Conservation (phyloP, 2,329 filamentous ascomycete genomes). For the Whalleya microplaca region DNA sequence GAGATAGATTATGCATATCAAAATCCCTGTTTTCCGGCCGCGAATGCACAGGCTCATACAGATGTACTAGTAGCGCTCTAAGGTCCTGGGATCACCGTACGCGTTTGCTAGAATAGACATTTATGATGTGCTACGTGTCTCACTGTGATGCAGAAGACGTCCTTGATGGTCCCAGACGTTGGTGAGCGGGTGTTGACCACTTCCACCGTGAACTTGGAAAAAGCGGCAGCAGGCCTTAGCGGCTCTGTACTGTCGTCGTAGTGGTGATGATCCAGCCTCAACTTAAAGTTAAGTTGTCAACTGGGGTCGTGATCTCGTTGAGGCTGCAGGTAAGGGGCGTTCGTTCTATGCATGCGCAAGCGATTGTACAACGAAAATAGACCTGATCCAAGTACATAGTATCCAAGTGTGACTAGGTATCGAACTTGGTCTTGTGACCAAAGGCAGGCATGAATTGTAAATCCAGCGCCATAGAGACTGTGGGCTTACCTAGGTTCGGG, state of each 20-base stretch:
- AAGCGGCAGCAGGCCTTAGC: background rate
- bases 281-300: constrained; percentile 2
- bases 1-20: constrained; percentile 18
- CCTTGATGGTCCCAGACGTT: background rate
- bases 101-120: constrained; percentile 12
- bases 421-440: background rate
- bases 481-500: background rate
- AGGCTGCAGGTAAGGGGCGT: constrained; percentile 21
- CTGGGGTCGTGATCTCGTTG: constrained; percentile 17
- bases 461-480: background rate
- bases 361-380: constrained; percentile 13
- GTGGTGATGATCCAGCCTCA: background rate
- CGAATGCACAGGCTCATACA: constrained; percentile 16
- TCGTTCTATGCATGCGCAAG: constrained; percentile 17
- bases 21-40: constrained; percentile 19
- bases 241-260: background rate
- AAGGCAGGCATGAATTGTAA: background rate
- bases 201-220: background rate
- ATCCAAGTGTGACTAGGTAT: background rate
- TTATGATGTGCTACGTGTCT: constrained; percentile 10
- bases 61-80: constrained; percentile 13
- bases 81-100: constrained; percentile 19
- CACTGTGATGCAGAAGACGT: background rate
- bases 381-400: too few relatives aligned
- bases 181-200: background rate